Conservation (phyloP, 176 grass and related monocot genomes). For the Oryza meridionalis region DNA sequence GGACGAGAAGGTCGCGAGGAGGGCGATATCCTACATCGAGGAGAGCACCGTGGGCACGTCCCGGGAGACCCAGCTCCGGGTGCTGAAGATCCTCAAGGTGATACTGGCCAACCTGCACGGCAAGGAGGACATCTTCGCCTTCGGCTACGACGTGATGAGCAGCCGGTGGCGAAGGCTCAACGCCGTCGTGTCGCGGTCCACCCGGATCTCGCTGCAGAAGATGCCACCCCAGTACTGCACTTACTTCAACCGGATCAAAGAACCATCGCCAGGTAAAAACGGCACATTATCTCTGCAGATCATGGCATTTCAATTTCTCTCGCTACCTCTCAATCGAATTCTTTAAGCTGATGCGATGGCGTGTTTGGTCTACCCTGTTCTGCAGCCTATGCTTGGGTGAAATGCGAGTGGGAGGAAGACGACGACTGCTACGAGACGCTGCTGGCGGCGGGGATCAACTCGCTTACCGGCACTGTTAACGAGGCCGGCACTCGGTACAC, state of each 20-base stretch:
- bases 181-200: conserved; percentile 50
- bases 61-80: conserved; percentile 71
- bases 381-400: conserved; percentile 86
- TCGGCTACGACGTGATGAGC: conserved; percentile 54
- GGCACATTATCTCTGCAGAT: too few species aligned
- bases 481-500: conserved; percentile 49
- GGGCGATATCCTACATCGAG: conserved; percentile 26
- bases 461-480: background rate
- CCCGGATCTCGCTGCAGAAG: conserved; percentile 67
- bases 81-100: conserved; percentile 55
- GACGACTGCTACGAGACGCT: conserved; percentile 51
- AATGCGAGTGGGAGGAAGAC: conserved; percentile 78
- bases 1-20: conserved; percentile 51
- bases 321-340: background rate
- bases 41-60: conserved; percentile 59
- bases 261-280: conserved; percentile 70
- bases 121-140: conserved; percentile 67
- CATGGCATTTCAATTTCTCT: too few species aligned
- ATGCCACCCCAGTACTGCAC: conserved; percentile 64
- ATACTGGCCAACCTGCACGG: conserved; percentile 53
- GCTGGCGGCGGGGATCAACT: conserved; percentile 55
- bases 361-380: background rate
- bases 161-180: conserved; percentile 60
- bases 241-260: conserved; percentile 57
- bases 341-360: background rate